Evolutionary conservation across 805 yeast genomes (phyloP).

Genomic region (Wickerhamiella australiensis): DNA sequence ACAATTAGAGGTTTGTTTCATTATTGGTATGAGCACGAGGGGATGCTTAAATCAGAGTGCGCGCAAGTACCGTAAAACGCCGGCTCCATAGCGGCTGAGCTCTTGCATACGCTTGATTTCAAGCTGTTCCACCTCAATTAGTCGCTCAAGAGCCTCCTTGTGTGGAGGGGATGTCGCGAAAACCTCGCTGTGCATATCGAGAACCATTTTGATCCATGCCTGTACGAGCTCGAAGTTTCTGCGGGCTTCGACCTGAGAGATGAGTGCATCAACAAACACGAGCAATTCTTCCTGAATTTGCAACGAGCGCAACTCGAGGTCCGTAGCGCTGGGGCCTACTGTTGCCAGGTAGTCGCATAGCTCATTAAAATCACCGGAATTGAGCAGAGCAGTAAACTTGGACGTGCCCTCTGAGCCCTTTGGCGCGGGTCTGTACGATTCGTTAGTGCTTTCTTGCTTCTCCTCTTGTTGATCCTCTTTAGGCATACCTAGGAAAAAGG

Average conservation of each 20-base stretch:
- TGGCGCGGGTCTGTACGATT: constrained; percentile 3
- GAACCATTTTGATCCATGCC: constrained; percentile 64
- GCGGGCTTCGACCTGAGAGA: constrained; percentile 44
- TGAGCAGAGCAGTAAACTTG: not conserved
- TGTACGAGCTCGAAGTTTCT: constrained; percentile 64
- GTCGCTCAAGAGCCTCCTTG: constrained; percentile 36
- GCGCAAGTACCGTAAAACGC: constrained; percentile 52
- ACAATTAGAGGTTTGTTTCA: too few relatives aligned
- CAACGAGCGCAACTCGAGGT: constrained; percentile 69
- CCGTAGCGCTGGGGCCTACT: constrained; percentile 67
- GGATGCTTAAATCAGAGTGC: not conserved
- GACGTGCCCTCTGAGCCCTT: constrained; percentile 7
- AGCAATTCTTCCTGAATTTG: constrained; percentile 56
- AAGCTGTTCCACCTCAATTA: constrained; percentile 35
- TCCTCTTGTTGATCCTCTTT: constrained; percentile 24
- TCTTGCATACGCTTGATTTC: constrained; percentile 47
- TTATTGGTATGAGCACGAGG: too few relatives aligned
- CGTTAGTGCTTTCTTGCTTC: constrained; percentile 8
- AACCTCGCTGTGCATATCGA: constrained; percentile 74
- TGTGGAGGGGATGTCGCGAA: constrained; percentile 34
- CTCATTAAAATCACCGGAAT: constrained; percentile 28
- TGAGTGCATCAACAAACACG: constrained; percentile 55
- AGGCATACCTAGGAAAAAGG: constrained; percentile 54
- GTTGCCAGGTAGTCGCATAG: constrained; percentile 46
- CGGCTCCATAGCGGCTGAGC: constrained; percentile 65